phyloP scores from a whole-genome alignment of 2,329 filamentous ascomycete species.

The Xylariales sp. region DNA sequence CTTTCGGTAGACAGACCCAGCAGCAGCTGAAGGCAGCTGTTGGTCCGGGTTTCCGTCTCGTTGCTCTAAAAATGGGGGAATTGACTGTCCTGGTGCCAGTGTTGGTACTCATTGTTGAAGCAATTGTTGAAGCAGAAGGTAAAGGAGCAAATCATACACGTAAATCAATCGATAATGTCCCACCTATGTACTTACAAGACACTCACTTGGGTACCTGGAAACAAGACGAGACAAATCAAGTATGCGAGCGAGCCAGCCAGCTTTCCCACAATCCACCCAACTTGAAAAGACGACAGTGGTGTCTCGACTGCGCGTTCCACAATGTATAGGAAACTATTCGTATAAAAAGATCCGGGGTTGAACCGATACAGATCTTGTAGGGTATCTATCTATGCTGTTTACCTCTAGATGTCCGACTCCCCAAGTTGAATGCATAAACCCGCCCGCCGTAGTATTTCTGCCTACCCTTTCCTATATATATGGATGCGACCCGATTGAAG shows the following conservation, averaged over 20 bases:
- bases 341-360: constrained; percentile 29
- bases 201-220: background rate
- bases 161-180: background rate
- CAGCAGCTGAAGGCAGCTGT: constrained; percentile 30
- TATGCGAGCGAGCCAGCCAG: too few relatives aligned
- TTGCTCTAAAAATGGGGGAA: too few relatives aligned
- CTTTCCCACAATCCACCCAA: background rate
- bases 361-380: constrained; percentile 29
- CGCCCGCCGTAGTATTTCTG: background rate
- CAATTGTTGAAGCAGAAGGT: too few relatives aligned
- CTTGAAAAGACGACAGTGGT: background rate
- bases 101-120: too few relatives aligned
- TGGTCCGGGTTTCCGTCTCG: background rate
- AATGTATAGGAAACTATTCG: constrained; percentile 6
- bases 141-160: background rate
- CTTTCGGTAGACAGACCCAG: too few relatives aligned
- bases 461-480: background rate
- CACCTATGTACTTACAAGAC: background rate
- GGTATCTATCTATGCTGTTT: constrained; percentile 32
- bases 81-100: too few relatives aligned
- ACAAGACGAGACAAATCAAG: too few relatives aligned
- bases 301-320: background rate
- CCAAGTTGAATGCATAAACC: constrained; percentile 34
- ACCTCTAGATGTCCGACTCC: constrained; percentile 25
- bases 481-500: background rate